These are phyloP conservation scores for Xylaria flabelliformis DNA, from an alignment of 495 filamentous ascomycete species.

Conservation along the genomic window DNA sequence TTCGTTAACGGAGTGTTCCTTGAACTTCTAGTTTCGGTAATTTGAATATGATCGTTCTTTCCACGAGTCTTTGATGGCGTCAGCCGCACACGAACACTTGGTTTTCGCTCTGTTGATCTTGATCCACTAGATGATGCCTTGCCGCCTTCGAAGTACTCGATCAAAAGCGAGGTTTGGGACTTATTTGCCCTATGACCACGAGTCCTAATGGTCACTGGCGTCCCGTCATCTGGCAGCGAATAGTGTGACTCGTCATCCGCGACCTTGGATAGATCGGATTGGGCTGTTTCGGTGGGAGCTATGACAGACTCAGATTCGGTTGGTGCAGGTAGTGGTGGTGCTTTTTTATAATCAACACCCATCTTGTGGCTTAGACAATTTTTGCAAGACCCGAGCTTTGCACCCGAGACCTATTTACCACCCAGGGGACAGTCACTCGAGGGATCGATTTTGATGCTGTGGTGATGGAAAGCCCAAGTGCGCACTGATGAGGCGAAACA, in stretches of 20 bases:
- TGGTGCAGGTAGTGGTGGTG: slow-evolving; percentile 73
- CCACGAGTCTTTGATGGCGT: slow-evolving; percentile 72
- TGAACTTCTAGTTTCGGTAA: slow-evolving; percentile 71
- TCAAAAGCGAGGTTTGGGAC: slow-evolving; percentile 92
- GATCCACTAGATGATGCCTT: slow-evolving; percentile 61
- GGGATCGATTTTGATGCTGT: neutral
- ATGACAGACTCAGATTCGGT: slow-evolving; percentile 74
- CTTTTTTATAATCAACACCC: slow-evolving; percentile 71
- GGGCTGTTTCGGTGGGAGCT: slow-evolving; percentile 63
- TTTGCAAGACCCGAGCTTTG: slow-evolving; percentile 15
- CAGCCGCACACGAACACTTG: slow-evolving; percentile 93
- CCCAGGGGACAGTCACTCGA: slow-evolving; percentile 25
- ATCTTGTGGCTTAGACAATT: slow-evolving; percentile 56
- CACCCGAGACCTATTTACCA: neutral
- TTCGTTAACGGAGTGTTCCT: slow-evolving; percentile 65
- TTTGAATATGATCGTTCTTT: slow-evolving; percentile 76
- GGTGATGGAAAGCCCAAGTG: slow-evolving; percentile 7
- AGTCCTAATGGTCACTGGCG: slow-evolving; percentile 86
- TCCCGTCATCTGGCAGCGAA: slow-evolving; percentile 94
- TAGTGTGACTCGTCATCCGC: slow-evolving; percentile 74
- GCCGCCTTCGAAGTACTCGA: slow-evolving; percentile 96
- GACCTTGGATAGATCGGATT: slow-evolving; percentile 79
- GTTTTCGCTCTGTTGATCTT: slow-evolving; percentile 59
- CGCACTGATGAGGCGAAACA: slow-evolving; percentile 1
- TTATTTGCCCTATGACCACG: slow-evolving; percentile 65